Evolutionary conservation across 768 basidiomycete species (phyloP).

Genomic region (Heimioporus sp.): DNA sequence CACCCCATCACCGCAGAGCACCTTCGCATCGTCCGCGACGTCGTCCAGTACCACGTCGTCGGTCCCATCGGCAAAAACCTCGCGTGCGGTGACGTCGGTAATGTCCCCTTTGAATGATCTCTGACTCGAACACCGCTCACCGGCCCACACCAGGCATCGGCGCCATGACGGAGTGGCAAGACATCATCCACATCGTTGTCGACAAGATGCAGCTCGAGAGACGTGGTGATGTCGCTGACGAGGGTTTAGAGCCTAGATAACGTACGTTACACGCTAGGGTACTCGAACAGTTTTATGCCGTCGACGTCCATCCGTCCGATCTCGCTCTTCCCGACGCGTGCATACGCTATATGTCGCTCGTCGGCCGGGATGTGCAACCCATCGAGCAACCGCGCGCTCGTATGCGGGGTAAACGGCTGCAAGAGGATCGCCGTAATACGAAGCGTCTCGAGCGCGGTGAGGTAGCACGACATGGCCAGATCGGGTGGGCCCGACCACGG

Average conservation of each 20-base stretch:
- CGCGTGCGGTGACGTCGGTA: slow-evolving; percentile 92
- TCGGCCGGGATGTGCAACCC: slow-evolving; percentile 44
- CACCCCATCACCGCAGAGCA: slow-evolving; percentile 91
- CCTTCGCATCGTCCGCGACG: slow-evolving; percentile 67
- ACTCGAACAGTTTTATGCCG: slow-evolving; percentile 29
- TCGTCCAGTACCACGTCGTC: slow-evolving; percentile 75
- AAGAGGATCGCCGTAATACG: slow-evolving; percentile 68
- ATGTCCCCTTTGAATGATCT: no score
- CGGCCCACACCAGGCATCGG: slow-evolving; percentile 63
- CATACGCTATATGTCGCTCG: slow-evolving; percentile 30
- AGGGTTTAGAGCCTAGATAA: no score
- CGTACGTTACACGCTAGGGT: not conserved
- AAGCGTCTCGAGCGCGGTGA: slow-evolving; percentile 61
- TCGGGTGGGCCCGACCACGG: slow-evolving; percentile 60
- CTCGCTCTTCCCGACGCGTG: slow-evolving; percentile 22
- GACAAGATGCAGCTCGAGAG: slow-evolving; percentile 48
- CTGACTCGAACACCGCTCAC: not conserved
- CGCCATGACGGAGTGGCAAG: slow-evolving; percentile 96
- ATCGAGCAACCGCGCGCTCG: slow-evolving; percentile 55
- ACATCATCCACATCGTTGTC: slow-evolving; percentile 76
- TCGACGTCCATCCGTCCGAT: slow-evolving; percentile 18
- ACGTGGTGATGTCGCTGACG: no score
- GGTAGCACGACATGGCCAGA: slow-evolving; percentile 43
- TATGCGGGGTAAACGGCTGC: slow-evolving; percentile 72
- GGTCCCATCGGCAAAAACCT: slow-evolving; percentile 90